phyloP scores from a whole-genome alignment of 495 filamentous ascomycete species.

The Penicillium lagena region DNA sequence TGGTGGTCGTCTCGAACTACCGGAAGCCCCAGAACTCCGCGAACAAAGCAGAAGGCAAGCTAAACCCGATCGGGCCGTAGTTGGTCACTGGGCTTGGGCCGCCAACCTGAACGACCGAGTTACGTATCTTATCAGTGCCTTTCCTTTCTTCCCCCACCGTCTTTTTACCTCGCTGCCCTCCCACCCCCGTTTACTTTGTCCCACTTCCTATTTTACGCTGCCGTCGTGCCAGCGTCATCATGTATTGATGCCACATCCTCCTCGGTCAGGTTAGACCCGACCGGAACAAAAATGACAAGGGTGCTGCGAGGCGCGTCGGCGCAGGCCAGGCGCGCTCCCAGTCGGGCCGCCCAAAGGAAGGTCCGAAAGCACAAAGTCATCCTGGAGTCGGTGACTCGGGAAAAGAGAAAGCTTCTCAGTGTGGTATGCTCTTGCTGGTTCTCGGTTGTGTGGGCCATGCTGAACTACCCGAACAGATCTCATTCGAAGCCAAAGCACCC shows the following conservation, averaged over 20 bases:
- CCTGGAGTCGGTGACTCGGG: slow-evolving; percentile 49
- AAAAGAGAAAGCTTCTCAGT: slow-evolving; percentile 54
- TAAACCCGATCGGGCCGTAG: too few relatives aligned
- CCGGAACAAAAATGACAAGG: slow-evolving; percentile 28
- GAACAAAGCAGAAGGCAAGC: too few relatives aligned
- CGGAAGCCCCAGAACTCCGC: too few relatives aligned
- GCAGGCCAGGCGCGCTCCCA: slow-evolving; percentile 25
- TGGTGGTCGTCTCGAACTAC: too few relatives aligned
- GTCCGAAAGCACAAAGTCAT: slow-evolving; percentile 52
- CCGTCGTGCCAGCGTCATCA: too few relatives aligned
- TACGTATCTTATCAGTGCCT: slow-evolving; percentile 1
- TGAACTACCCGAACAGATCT: slow-evolving; percentile 33
- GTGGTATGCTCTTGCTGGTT: slow-evolving; percentile 38
- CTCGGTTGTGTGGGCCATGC: slow-evolving; percentile 1
- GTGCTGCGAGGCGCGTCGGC: slow-evolving; percentile 28
- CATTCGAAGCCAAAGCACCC: slow-evolving; percentile 51
- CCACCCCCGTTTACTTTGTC: background rate
- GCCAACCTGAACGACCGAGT: slow-evolving; percentile 5
- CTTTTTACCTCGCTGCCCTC: background rate
- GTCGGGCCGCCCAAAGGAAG: slow-evolving; percentile 23
- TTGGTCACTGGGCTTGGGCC: slow-evolving; percentile 19
- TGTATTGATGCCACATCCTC: too few relatives aligned
- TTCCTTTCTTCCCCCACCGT: background rate
- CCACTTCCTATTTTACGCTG: background rate
- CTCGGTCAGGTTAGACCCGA: slow-evolving; percentile 1